phyloP scores from a whole-genome alignment of 225 moss, liverwort and hornwort species.

The Polytrichum commune region DNA sequence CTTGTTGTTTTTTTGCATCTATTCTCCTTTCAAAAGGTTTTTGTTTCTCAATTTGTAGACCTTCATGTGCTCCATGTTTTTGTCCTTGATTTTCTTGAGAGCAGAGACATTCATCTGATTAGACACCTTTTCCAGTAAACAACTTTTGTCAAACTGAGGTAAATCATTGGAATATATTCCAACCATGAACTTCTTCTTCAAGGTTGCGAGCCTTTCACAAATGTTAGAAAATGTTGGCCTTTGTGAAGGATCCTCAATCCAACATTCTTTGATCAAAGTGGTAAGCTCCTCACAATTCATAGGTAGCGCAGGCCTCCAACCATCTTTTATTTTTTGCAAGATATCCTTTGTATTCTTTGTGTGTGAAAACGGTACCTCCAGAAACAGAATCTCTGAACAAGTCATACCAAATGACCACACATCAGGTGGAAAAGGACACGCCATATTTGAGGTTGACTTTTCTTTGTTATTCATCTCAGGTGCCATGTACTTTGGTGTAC shows the following conservation, averaged over 20 bases:
- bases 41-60: no score
- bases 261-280: not conserved
- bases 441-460: not conserved
- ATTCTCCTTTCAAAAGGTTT: no score
- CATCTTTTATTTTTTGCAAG: not conserved
- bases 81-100: no score
- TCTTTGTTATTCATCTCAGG: not conserved
- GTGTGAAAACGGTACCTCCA: not conserved
- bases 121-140: no score
- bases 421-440: not conserved
- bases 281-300: not conserved
- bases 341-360: not conserved
- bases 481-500: not conserved
- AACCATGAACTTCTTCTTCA: not conserved
- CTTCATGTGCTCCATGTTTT: no score
- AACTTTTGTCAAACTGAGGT: no score
- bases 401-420: not conserved
- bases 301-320: not conserved
- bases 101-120: no score
- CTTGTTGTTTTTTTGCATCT: no score
- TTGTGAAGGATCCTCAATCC: not conserved
- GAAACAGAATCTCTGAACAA: not conserved
- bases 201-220: not conserved
- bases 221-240: constrained; percentile 2
- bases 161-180: not conserved